Conservation (phyloP, 495 filamentous ascomycete genomes). For the Xylaria castorea region DNA sequence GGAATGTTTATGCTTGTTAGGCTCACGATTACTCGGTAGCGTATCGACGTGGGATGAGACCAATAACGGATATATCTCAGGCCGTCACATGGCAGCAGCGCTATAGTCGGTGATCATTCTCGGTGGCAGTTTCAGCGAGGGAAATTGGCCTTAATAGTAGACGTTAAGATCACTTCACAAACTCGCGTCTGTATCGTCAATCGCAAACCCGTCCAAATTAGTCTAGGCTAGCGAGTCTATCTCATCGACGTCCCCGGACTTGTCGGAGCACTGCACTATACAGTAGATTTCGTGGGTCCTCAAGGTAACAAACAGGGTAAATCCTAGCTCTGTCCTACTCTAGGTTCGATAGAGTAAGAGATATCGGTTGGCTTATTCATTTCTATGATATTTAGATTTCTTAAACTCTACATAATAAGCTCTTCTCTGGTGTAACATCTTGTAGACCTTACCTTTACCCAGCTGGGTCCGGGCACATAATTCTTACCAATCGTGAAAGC, state of each 20-base stretch:
- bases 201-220: slow-evolving; percentile 17
- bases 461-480: background rate
- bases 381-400: background rate
- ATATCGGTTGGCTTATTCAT: background rate
- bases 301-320: background rate
- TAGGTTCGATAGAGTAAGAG: background rate
- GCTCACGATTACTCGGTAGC: background rate
- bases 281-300: background rate
- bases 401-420: background rate
- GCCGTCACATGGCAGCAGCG: background rate
- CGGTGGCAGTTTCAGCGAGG: background rate
- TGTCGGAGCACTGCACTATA: background rate
- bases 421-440: background rate
- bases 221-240: slow-evolving; percentile 3
- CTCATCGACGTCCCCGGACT: background rate
- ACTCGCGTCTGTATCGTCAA: background rate
- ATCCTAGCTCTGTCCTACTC: no score
- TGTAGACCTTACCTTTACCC: background rate
- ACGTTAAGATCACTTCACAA: background rate
- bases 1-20: background rate
- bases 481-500: background rate
- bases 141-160: background rate
- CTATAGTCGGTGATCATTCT: background rate
- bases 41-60: background rate
- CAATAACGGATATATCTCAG: background rate